A percentile compares a stretch with the other conserved stretches of the same genome.
These are phyloP conservation scores for Colletotrichum sp. DNA, from an alignment of 2,329 filamentous ascomycete species.

Conservation along the genomic window DNA sequence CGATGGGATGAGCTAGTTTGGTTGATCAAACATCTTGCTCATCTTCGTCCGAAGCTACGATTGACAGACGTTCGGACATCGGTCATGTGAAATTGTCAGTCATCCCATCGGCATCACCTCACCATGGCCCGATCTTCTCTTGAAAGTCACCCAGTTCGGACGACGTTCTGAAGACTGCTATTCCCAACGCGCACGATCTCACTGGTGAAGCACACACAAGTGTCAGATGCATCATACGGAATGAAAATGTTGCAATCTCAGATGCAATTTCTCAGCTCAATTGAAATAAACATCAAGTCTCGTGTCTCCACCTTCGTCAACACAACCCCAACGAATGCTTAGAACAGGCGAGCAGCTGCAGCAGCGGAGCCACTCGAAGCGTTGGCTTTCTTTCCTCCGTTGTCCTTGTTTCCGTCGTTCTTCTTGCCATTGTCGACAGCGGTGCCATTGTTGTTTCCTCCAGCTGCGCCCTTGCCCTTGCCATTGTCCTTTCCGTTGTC, in stretches of 20 bases:
- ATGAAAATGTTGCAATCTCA: neutral
- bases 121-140: neutral
- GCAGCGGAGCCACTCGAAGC: neutral
- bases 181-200: neutral
- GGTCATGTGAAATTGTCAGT: neutral
- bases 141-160: neutral
- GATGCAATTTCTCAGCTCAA: neutral
- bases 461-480: neutral
- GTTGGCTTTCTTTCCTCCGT: neutral
- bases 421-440: neutral
- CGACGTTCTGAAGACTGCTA: neutral
- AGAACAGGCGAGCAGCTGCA: neutral
- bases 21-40: neutral
- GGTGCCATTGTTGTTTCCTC: neutral
- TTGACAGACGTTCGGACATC: neutral
- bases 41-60: neutral
- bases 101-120: neutral
- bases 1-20: neutral
- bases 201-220: neutral
- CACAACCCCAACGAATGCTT: neutral
- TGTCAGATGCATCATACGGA: neutral
- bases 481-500: neutral
- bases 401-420: neutral
- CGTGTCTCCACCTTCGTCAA: neutral
- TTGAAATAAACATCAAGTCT: neutral